Base-by-base conservation (phyloP, 139 green algal genomes). In the Edaphochlamys debaryana region DNA sequence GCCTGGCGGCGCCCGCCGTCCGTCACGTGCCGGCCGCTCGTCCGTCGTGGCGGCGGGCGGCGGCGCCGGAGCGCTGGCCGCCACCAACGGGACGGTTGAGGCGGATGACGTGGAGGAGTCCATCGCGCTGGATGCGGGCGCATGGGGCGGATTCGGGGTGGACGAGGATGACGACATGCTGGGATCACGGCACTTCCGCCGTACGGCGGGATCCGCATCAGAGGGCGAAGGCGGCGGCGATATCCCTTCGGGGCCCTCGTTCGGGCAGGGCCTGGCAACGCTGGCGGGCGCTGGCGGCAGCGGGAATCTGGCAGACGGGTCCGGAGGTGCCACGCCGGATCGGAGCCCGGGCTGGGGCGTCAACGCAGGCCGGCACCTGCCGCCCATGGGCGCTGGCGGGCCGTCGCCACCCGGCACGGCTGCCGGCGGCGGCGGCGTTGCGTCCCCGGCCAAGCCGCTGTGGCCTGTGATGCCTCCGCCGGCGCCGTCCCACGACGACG, bases 141-240 rank as follows among this genome's bases (percentile, higher is more conserved):
- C 71, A 30, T 78, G 50, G 58, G 77, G 73, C 38, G 84, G 77
- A 34, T 88, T 88, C 60, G 84, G 84, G 36, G 68, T 88, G 40
- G 76, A 88, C 58, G 84, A 85, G 37, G 84, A 85, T 4, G 83
- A 88, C 15, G 84, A 88, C 42, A 80, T 88, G 68, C 40, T 85
- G 58, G 84, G 67, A 4, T 72, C 56, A 4, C 17, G 68, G 23
- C 84, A 85, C 69, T 85, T 85, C 68, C 41, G 68, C 25, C 30
- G 41, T 9, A 5, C 37, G 0, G 82, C 54, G 34, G 66, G 66
- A 54, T 29, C 36, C 7, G 34, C 41, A 27, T 36, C 25, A 4
- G 60, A 27, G 4, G 30, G 56, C 56, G 56, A n/a, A 52, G 70
- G 48, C 30, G 11, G 4, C 48, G 72, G 52, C 36, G 38, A 27